Evolutionary conservation across 83 land plant genomes (phyloP).

Genomic region (Larix sibirica): DNA sequence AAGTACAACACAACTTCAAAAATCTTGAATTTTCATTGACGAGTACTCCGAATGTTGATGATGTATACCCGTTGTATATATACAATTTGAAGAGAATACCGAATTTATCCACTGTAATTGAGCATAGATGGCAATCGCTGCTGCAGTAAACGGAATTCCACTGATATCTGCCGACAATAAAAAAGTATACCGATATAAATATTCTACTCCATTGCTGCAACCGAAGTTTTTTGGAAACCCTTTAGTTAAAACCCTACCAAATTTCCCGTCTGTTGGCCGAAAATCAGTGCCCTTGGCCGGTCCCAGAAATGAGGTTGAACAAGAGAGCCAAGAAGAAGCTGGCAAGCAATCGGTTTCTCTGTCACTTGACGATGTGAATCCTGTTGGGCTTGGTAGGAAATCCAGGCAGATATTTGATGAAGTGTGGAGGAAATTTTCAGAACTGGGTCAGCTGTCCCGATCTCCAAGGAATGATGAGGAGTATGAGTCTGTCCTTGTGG

Average conservation of each 20-base stretch:
- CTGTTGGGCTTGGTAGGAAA: conserved; percentile 84
- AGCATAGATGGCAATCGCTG: conserved; percentile 2
- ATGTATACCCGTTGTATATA: background rate
- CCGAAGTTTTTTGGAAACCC: background rate
- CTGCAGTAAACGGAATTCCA: conserved; percentile 2
- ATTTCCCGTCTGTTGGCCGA: background rate
- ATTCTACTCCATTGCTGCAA: background rate
- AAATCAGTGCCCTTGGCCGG: background rate
- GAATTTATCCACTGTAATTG: background rate
- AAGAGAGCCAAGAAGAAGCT: no score
- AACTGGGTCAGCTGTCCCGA: conserved; percentile 88
- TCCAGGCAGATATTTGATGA: conserved; percentile 92
- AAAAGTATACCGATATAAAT: background rate
- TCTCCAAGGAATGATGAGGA: conserved; percentile 52
- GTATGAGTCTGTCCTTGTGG: conserved; percentile 52
- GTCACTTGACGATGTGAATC: conserved; percentile 83
- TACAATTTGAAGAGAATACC: no score
- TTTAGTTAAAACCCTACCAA: background rate
- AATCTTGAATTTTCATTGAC: background rate
- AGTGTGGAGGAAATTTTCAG: conserved; percentile 89
- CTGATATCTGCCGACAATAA: background rate
- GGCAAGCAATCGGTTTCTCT: conserved; percentile 12
- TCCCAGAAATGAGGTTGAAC: conserved; percentile 8
- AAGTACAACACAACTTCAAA: background rate
- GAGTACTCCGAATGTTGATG: background rate